These are phyloP conservation scores for Crithidia fasciculata DNA, from an alignment of 208 protist genomes.

Conservation along the genomic window DNA sequence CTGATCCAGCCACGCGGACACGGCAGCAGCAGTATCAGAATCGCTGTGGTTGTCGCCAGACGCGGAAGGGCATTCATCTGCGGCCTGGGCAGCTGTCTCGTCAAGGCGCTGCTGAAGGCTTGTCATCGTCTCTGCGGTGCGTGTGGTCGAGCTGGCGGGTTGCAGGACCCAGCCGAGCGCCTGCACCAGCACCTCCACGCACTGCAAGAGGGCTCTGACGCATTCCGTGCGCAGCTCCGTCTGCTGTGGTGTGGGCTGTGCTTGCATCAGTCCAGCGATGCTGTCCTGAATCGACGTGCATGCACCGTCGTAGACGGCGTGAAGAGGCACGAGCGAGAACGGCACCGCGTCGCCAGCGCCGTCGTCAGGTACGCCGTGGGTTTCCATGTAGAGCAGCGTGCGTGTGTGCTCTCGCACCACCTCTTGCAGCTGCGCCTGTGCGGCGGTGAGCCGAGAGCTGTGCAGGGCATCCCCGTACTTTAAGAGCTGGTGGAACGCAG, in stretches of 20 bases:
- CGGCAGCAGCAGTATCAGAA: not conserved
- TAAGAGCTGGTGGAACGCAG: constrained; percentile 21
- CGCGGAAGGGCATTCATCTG: not conserved
- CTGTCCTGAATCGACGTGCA: constrained; percentile 10
- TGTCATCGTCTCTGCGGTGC: constrained; percentile 8
- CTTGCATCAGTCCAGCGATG: constrained; percentile 1
- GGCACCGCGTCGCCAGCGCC: constrained; percentile 5
- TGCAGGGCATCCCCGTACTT: constrained; percentile 7
- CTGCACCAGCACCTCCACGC: constrained; percentile 12
- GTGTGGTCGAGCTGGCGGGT: not conserved
- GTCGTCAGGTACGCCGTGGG: constrained; percentile 21
- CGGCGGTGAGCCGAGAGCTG: constrained; percentile 13
- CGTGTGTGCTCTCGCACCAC: constrained; percentile 40
- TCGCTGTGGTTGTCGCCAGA: too few relatives aligned
- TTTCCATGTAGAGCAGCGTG: constrained; percentile 32
- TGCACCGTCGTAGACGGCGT: constrained; percentile 23
- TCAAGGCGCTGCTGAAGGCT: constrained; percentile 10
- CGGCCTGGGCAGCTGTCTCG: not conserved
- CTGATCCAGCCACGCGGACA: constrained; percentile 5
- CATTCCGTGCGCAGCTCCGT: not conserved
- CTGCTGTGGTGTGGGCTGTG: constrained; percentile 6
- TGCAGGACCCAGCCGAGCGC: constrained; percentile 27
- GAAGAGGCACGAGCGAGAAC: constrained; percentile 19
- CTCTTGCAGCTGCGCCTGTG: constrained; percentile 25
- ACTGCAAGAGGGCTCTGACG: not conserved